Base-by-base conservation (phyloP, 1,284 basidiomycete genomes). In the Pisolithus thermaeus region DNA sequence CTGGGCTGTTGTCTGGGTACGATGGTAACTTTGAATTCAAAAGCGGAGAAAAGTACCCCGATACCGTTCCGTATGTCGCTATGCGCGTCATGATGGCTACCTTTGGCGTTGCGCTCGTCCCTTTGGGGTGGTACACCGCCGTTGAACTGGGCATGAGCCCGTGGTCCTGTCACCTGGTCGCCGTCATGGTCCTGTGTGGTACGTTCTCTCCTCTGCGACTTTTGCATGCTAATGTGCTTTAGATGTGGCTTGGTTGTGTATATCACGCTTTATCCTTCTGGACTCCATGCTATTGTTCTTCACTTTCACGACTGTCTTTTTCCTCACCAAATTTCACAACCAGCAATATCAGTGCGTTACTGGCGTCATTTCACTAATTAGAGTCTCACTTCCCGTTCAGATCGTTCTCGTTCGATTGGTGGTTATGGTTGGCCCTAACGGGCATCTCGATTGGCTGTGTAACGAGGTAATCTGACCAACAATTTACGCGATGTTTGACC, bases 231-330 rank as follows among this genome's bases (percentile, higher is more conserved):
- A 32, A 59, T 27, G 5, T 8, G 27, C 7, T 41, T n/a, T 55
- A 94, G 96, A 98, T 73, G 84, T 97, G 58, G 95, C 89, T 58
- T 98, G 94, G 94, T 73, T 97, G 49, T 90, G 87, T 63, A 99
- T 98, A 66, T 97, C 94, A 43, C 83, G 96, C 18, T 99, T 99
- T 70, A 96, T 99, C 71, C 82, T 99, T 49, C 79, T 99, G 63
- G 96, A 99, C 68, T 95, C 96, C 27, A 97, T 99, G 92, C 76
- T 99, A 11, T 77, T 99, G 43, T 97, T 95, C 79, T 99, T 99
- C 75, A 99, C 96, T 27, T 94, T 97, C 73, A 88, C 92, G 62
- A 96, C 95, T 35, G 90, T 96, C 56, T 95, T 97, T 70, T 94
- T 90, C 67, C 77, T 99, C 49, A 85, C 92, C 52, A 97, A 95